Evolutionary conservation across 1,139 yeast species (phyloP), one percentile per base, ranked within the genome.

Genomic region (Geotrichum citri-aurantii): DNA sequence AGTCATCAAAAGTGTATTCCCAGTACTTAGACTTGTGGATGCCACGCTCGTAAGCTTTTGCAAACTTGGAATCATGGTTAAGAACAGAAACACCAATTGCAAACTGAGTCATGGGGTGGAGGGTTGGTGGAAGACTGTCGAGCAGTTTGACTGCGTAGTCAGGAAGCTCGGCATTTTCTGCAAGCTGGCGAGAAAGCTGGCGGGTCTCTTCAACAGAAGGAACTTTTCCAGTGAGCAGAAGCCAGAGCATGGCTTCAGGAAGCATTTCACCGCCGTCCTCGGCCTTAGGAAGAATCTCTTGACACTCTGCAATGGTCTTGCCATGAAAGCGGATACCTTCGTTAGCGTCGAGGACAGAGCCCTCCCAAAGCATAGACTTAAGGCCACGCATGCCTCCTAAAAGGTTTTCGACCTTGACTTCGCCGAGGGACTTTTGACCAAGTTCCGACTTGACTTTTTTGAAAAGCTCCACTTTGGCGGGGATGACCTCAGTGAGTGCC

Each of bases 31-130:
- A 77, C 81, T 91, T 89, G 78, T 85, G 82, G 68, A 86, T 91
- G 74, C 97, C 97, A 64, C 82, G 75, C 70, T 93, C 96, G 75
- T 91, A 91, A 64, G 95, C 95, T 78, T 85, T 84, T 66, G 97
- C 96, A 75, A 91, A 91, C 73, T 82, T 84, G 57, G 96, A 89
- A 77, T 88, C 95, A 65, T 90, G 84, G 81, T 90, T 95, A 75
- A 91, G 82, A 63, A 97, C 95, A 62, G 93, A 87, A 58, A 91
- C 86, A 58, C 96, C 97, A 75, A 91, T 89, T 65, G 96, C 86
- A 75, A 91, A 86, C 77, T 91, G 97, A 60, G 97, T 95, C 98
- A 91, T 91, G 76, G 98, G 98, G 77, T 91, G 98, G 76, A 91
- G 83, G 73, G 85, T 83, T 55, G 86, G 77, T 66, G 97, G 97